Evolutionary conservation across 164 flowering plant genomes (phyloP).

Genomic region (Liquidambar formosana): DNA sequence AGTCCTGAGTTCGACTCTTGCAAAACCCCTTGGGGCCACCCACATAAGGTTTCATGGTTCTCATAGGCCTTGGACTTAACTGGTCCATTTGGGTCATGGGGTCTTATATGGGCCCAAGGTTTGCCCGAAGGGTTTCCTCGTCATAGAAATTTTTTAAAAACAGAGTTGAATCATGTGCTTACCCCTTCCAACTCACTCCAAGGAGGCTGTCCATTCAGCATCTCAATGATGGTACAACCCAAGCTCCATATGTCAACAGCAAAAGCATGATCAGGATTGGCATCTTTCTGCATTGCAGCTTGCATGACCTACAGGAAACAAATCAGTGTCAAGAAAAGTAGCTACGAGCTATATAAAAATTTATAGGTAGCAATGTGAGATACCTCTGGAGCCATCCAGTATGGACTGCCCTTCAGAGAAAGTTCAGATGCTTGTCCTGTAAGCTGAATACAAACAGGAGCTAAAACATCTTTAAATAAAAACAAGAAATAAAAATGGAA

Average conservation of each 20-base stretch:
- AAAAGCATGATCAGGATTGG: conserved; percentile 53
- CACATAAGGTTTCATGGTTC: too few relatives aligned
- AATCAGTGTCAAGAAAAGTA: not conserved
- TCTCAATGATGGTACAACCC: conserved; percentile 89
- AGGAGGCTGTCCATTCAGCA: conserved; percentile 86
- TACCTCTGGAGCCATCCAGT: conserved; percentile 99
- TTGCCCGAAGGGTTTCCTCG: too few relatives aligned
- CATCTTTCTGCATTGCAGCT: conserved; percentile 52
- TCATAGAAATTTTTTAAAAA: too few relatives aligned
- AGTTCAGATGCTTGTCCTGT: conserved; percentile 60
- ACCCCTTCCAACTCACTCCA: conserved; percentile 85
- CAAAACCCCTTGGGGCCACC: too few relatives aligned
- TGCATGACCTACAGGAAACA: conserved; percentile 56
- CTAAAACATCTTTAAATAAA: too few relatives aligned
- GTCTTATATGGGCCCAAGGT: too few relatives aligned
- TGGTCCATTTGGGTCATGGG: too few relatives aligned
- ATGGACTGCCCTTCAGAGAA: conserved; percentile 88
- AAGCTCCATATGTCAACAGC: conserved; percentile 95
- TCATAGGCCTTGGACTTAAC: too few relatives aligned
- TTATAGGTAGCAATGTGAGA: not conserved
- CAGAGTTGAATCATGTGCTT: too few relatives aligned
- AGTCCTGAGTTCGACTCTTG: too few relatives aligned
- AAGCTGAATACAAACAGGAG: conserved; percentile 43
- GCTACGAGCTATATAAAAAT: not conserved
- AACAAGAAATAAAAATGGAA: not conserved